Percentiles rank a stretch among this genome's conserved stretches.
Evolutionary conservation across 257 asterid species (phyloP).

Genomic region (Solanum arcanum): DNA sequence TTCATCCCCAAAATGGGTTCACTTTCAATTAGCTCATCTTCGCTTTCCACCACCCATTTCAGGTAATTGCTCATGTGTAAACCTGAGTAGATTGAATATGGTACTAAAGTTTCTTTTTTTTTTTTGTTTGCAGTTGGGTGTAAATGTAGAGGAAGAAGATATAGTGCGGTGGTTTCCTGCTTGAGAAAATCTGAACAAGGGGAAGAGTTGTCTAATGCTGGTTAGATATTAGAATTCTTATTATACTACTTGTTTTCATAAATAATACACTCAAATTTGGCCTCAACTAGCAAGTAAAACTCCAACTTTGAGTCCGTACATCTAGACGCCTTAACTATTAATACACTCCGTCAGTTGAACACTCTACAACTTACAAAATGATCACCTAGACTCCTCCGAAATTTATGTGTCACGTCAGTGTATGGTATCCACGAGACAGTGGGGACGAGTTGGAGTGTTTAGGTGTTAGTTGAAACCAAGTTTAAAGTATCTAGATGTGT

Average conservation of each 20-base stretch:
- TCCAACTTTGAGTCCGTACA: background rate
- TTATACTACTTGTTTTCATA: background rate
- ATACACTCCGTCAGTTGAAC: background rate
- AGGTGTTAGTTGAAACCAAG: background rate
- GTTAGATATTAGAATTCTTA: slow-evolving; percentile 11
- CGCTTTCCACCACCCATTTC: slow-evolving; percentile 16
- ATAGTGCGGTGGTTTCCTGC: slow-evolving; percentile 18
- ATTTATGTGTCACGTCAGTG: background rate
- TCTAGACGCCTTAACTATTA: background rate
- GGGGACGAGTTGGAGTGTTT: background rate
- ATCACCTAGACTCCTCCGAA: background rate
- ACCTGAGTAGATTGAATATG: background rate
- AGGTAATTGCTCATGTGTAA: slow-evolving; percentile 14
- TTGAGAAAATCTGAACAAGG: slow-evolving; percentile 55
- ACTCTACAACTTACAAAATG: background rate
- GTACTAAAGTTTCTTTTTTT: too few relatives aligned
- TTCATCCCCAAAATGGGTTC: slow-evolving; percentile 22
- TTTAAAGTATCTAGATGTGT: background rate
- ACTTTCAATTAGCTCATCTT: slow-evolving; percentile 26
- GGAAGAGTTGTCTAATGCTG: slow-evolving; percentile 45
- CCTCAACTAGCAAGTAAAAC: background rate
- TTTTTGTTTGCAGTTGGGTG: slow-evolving; percentile 24
- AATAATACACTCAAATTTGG: background rate
- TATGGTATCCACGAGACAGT: background rate
- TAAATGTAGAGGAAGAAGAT: slow-evolving; percentile 12